These are phyloP conservation scores for Candida michaelii DNA, from an alignment of 805 yeast species.

Conservation along the genomic window DNA sequence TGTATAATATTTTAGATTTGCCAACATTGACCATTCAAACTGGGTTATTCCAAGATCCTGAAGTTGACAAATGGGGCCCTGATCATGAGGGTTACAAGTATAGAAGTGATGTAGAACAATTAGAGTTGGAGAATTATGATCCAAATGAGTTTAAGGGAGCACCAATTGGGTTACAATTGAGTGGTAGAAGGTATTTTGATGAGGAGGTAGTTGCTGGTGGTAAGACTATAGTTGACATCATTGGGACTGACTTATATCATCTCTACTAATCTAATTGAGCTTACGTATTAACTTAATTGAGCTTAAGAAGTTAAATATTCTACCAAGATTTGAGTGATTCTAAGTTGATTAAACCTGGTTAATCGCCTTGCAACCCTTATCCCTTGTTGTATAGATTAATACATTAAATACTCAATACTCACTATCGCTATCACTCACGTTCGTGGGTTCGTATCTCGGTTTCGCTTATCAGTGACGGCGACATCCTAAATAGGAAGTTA, in stretches of 20 bases:
- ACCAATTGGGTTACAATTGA: conserved; percentile 54
- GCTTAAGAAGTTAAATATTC: too few relatives aligned
- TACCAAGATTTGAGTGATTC: too few relatives aligned
- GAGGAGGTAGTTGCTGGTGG: conserved; percentile 56
- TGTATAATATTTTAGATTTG: conserved; percentile 70
- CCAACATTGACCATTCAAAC: conserved; percentile 69
- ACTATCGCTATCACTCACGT: too few relatives aligned
- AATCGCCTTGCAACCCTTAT: too few relatives aligned
- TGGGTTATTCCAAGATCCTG: conserved; percentile 57
- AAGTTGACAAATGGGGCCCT: conserved; percentile 48
- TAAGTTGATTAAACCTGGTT: too few relatives aligned
- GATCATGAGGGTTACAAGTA: conserved; percentile 31
- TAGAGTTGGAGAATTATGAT: conserved; percentile 47
- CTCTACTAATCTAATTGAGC: too few relatives aligned
- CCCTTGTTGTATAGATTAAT: too few relatives aligned
- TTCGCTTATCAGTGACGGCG: neutral
- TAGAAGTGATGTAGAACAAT: conserved; percentile 48
- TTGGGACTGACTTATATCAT: conserved; percentile 26
- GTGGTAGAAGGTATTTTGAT: conserved; percentile 55
- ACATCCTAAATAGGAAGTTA: neutral
- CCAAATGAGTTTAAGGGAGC: conserved; percentile 52
- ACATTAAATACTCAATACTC: too few relatives aligned
- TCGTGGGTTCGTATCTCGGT: too few relatives aligned
- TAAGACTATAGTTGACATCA: conserved; percentile 36
- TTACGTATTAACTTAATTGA: too few relatives aligned